A percentile compares a stretch with the other conserved stretches of the same genome.
These are phyloP conservation scores for Cladosporium sp. DNA, from an alignment of 2,329 filamentous ascomycete genomes.

Conservation along the genomic window DNA sequence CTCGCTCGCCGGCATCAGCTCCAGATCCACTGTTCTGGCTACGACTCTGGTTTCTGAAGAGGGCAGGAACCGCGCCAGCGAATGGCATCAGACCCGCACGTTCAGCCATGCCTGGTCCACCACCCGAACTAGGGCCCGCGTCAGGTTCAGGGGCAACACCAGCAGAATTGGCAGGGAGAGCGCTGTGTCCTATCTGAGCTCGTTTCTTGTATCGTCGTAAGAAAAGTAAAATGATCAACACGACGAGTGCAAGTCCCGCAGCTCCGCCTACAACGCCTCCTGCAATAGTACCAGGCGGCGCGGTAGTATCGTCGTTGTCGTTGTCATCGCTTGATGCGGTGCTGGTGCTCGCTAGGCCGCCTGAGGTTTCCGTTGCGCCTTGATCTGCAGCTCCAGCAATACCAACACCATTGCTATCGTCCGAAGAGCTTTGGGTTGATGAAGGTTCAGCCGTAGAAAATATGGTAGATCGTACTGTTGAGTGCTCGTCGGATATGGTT, in stretches of 20 bases:
- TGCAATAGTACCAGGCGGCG: conserved; percentile 51
- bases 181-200: conserved; percentile 20
- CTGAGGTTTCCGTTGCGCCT: conserved; percentile 5
- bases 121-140: conserved; percentile 13
- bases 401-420: conserved; percentile 1
- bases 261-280: conserved; percentile 60
- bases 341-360: conserved; percentile 5
- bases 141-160: conserved; percentile 9
- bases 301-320: conserved; percentile 22
- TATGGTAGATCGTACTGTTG: conserved; percentile 3
- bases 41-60: conserved; percentile 33
- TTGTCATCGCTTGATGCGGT: background rate
- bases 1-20: conserved; percentile 32
- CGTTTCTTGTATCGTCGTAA: conserved; percentile 47
- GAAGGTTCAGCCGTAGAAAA: conserved; percentile 4
- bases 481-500: background rate
- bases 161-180: conserved; percentile 22
- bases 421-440: conserved; percentile 1
- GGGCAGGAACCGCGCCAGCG: conserved; percentile 32
- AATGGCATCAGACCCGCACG: conserved; percentile 35
- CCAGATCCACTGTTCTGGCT: conserved; percentile 14
- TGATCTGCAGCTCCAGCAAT: conserved; percentile 6
- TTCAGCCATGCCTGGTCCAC: conserved; percentile 37
- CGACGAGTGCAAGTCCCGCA: conserved; percentile 50
- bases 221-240: conserved; percentile 49